Conservation (phyloP, 169 alveolate species). For the Toxoplasma gondii region DNA sequence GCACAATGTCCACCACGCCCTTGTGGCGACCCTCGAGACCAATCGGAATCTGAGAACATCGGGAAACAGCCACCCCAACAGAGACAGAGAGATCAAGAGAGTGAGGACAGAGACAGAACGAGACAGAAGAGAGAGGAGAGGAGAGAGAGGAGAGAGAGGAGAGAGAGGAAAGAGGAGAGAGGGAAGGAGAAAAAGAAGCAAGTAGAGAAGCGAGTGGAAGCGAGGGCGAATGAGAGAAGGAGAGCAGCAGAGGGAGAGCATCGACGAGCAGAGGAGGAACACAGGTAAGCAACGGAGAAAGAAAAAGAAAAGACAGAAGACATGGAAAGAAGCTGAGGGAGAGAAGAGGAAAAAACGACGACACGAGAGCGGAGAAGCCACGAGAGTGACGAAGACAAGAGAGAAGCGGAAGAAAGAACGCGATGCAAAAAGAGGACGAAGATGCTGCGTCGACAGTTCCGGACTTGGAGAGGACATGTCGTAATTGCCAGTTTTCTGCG, state of each 20-base stretch:
- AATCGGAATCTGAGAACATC: constrained; percentile 80
- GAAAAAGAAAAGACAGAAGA: no score
- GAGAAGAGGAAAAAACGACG: background rate
- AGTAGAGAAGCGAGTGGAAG: no score
- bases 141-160: no score
- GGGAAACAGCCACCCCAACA: background rate
- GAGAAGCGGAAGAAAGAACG: background rate
- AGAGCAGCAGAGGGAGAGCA: background rate
- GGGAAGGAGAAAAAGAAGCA: no score
- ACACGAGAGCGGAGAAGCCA: no score
- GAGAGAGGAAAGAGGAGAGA: no score
- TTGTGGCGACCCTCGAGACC: constrained; percentile 81
- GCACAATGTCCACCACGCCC: constrained; percentile 91
- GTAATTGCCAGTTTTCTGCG: constrained; percentile 88
- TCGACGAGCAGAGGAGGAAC: background rate
- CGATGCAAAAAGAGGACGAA: no score
- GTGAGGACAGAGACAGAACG: no score
- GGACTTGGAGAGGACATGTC: constrained; percentile 81
- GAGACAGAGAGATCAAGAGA: background rate
- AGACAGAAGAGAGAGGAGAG: no score
- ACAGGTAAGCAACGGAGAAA: background rate
- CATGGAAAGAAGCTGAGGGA: background rate
- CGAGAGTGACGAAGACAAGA: no score
- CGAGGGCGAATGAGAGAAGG: background rate
- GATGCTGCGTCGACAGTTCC: background rate